A percentile compares a stretch with the other conserved stretches of the same genome.
phyloP scores from a whole-genome alignment of 2,329 filamentous ascomycete species.

The Aspergillus awamori region DNA sequence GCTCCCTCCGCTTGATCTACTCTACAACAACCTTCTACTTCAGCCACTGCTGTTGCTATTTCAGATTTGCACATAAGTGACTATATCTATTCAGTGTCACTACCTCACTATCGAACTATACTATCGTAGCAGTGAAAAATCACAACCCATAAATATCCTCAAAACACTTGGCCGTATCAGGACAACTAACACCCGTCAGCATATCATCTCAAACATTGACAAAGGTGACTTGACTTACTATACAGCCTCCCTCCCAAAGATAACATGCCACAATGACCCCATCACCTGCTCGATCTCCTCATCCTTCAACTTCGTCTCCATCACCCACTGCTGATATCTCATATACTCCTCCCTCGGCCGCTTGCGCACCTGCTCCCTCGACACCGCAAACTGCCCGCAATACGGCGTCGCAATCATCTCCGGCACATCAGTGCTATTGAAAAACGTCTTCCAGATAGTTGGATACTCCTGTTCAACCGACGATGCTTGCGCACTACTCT shows the following conservation, averaged over 20 bases:
- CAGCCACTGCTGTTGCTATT: too few relatives aligned
- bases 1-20: neutral
- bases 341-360: conserved; percentile 57
- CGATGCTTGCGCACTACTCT: conserved; percentile 14
- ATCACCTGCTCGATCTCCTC: conserved; percentile 61
- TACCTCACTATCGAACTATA: too few relatives aligned
- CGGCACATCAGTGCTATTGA: conserved; percentile 47
- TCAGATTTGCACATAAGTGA: too few relatives aligned
- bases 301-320: conserved; percentile 58
- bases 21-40: neutral
- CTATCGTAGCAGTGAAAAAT: too few relatives aligned
- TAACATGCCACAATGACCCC: conserved; percentile 68
- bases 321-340: conserved; percentile 60
- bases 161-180: conserved; percentile 29
- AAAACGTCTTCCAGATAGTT: conserved; percentile 31
- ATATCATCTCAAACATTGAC: neutral
- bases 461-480: conserved; percentile 32
- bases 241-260: conserved; percentile 48
- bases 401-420: conserved; percentile 58
- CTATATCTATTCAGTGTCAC: too few relatives aligned
- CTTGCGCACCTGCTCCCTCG: conserved; percentile 53
- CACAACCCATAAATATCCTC: conserved; percentile 28
- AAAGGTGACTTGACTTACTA: conserved; percentile 33
- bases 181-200: conserved; percentile 26
- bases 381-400: conserved; percentile 68